These are phyloP conservation scores for Globisporangium camurandrum DNA, from an alignment of 352 stramenopile species.

Conservation along the genomic window DNA sequence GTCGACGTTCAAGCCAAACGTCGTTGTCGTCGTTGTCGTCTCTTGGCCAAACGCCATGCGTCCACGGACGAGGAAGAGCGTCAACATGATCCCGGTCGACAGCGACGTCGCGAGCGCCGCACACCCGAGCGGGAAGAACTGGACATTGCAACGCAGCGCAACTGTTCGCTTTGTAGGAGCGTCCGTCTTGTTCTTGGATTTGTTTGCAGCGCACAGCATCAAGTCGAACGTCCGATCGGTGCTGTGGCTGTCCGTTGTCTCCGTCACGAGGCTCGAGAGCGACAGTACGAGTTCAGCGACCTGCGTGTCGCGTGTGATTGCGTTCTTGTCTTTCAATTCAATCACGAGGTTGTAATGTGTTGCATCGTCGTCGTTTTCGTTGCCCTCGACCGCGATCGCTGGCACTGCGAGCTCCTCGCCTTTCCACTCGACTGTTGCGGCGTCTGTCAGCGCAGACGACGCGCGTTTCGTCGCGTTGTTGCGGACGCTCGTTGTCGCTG, in stretches of 20 bases:
- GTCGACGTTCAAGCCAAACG: conserved; percentile 13
- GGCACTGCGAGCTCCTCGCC: conserved; percentile 23
- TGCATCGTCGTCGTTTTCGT: neutral
- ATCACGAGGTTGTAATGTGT: conserved; percentile 16
- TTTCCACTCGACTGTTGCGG: conserved; percentile 16
- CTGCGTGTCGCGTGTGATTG: conserved; percentile 28
- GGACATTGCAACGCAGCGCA: conserved; percentile 8
- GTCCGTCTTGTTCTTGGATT: neutral
- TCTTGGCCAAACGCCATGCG: conserved; percentile 4
- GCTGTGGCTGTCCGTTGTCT: conserved; percentile 1
- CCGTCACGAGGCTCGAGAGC: conserved; percentile 7
- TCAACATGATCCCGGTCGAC: conserved; percentile 16
- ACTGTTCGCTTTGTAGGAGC: conserved; percentile 2
- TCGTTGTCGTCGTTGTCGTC: neutral
- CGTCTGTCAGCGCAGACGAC: too few relatives aligned
- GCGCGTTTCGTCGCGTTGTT: conserved; percentile 26
- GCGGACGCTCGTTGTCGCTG: conserved; percentile 15
- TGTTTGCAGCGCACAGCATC: neutral
- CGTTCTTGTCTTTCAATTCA: conserved; percentile 41
- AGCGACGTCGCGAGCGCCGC: conserved; percentile 8
- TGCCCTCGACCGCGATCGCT: conserved; percentile 6
- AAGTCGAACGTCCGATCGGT: neutral
- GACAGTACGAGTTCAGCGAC: conserved; percentile 15
- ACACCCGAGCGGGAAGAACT: conserved; percentile 17
- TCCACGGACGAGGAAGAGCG: conserved; percentile 19